These are phyloP conservation scores for Lecanicillium sp. DNA, from an alignment of 2,329 filamentous ascomycete genomes.

Conservation along the genomic window DNA sequence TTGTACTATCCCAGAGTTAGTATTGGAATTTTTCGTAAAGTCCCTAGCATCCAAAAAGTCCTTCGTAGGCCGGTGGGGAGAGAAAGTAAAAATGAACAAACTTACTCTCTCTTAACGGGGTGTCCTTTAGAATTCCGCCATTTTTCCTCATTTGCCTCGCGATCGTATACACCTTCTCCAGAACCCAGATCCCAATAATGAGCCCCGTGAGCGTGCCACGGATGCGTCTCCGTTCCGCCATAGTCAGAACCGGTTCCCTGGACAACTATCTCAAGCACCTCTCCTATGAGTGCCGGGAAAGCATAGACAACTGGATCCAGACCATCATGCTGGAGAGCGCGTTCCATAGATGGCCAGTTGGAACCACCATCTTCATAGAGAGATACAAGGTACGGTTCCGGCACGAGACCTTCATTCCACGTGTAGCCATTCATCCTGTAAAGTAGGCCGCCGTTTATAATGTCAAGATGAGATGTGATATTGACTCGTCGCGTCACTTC, in stretches of 20 bases:
- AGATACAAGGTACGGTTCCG: not conserved
- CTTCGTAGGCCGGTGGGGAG: not conserved
- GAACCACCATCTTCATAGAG: not conserved
- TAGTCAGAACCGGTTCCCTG: not conserved
- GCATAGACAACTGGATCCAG: not conserved
- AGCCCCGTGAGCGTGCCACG: not conserved
- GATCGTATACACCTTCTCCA: slow-evolving; percentile 1
- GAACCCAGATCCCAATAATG: not conserved
- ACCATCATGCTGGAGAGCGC: not conserved
- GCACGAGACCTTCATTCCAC: not conserved
- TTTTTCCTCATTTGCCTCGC: slow-evolving; percentile 1
- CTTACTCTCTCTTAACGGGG: not conserved
- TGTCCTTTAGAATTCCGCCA: not conserved
- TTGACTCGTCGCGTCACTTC: not conserved
- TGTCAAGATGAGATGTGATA: slow-evolving; percentile 1
- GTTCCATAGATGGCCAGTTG: not conserved
- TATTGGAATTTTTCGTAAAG: not conserved
- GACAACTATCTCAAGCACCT: not conserved
- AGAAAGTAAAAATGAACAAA: not conserved
- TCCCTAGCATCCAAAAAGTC: not conserved
- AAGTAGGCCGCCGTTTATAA: not conserved
- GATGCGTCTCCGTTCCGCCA: not conserved
- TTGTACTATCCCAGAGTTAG: not conserved
- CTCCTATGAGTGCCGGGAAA: not conserved
- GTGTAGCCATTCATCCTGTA: not conserved